These are phyloP conservation scores for Scopulariopsis brevicaulis DNA, from an alignment of 2,329 filamentous ascomycete species.

Conservation along the genomic window DNA sequence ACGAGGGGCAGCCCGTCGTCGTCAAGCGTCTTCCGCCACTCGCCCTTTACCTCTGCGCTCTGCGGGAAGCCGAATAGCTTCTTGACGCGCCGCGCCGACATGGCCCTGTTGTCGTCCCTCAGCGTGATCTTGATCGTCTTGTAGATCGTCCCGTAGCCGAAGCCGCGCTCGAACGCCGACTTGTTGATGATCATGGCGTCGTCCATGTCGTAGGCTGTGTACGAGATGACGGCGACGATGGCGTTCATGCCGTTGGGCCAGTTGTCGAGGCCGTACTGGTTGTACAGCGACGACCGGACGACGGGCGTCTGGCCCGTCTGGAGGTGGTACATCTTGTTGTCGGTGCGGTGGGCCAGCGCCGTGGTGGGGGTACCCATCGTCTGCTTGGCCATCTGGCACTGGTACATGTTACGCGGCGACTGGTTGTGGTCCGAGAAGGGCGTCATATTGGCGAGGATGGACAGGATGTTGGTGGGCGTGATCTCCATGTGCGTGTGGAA, in stretches of 20 bases:
- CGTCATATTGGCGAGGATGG: slow-evolving; percentile 96
- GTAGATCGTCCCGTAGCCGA: slow-evolving; percentile 92
- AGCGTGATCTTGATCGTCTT: slow-evolving; percentile 91
- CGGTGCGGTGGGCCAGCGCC: slow-evolving; percentile 73
- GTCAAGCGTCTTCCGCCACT: slow-evolving; percentile 64
- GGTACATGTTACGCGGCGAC: slow-evolving; percentile 97
- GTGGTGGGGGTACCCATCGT: slow-evolving; percentile 95
- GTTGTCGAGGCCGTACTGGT: slow-evolving; percentile 93
- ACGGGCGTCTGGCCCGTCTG: slow-evolving; percentile 95
- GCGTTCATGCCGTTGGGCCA: slow-evolving; percentile 96
- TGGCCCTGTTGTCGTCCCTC: slow-evolving; percentile 62
- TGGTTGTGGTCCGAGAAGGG: slow-evolving; percentile 99
- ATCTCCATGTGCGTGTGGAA: slow-evolving; percentile 90
- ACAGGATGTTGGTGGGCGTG: slow-evolving; percentile 91
- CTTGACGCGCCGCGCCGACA: slow-evolving; percentile 55
- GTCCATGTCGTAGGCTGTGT: slow-evolving; percentile 99
- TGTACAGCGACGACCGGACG: slow-evolving; percentile 84
- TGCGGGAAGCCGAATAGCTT: slow-evolving; percentile 91
- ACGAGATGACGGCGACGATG: slow-evolving; percentile 94
- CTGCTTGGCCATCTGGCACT: slow-evolving; percentile 99
- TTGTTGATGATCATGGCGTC: slow-evolving; percentile 99
- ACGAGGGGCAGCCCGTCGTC: slow-evolving; percentile 78
- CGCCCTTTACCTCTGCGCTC: slow-evolving; percentile 57
- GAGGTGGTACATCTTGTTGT: slow-evolving; percentile 93
- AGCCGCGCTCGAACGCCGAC: slow-evolving; percentile 88